phyloP scores from a whole-genome alignment of 2,329 filamentous ascomycete genomes.

The Dactylonectria macrodidyma region DNA sequence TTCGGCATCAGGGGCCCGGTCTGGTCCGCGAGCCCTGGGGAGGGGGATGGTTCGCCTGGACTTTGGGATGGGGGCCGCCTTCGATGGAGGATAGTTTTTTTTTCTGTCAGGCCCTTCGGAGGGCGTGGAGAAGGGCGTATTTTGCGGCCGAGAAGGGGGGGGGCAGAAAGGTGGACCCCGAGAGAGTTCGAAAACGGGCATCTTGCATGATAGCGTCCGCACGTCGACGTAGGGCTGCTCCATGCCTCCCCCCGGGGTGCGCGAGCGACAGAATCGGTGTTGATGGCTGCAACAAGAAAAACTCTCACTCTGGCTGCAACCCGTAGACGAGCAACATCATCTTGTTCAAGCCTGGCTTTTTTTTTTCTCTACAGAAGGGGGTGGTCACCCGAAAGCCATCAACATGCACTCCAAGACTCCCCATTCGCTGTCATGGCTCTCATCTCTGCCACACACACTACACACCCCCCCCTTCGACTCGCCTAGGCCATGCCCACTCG shows the following conservation, averaged over 20 bases:
- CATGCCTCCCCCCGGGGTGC: background rate
- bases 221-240: conserved; percentile 26
- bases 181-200: conserved; percentile 12
- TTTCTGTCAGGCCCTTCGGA: no score
- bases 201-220: conserved; percentile 24
- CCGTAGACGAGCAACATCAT: no score
- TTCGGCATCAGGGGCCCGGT: conserved; percentile 1
- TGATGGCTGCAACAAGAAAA: no score
- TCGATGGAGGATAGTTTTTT: conserved; percentile 12
- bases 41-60: background rate
- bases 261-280: background rate
- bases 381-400: no score
- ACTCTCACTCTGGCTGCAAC: no score
- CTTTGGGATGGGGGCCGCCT: conserved; percentile 9
- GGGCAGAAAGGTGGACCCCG: conserved; percentile 13
- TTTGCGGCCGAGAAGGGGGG: conserved; percentile 12
- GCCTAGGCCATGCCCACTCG: conserved; percentile 14
- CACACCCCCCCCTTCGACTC: background rate
- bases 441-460: background rate
- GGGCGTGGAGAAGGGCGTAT: no score
- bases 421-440: background rate
- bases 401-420: background rate
- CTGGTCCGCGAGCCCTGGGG: conserved; percentile 6
- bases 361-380: no score
- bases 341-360: no score